A percentile compares a stretch with the other conserved stretches of the same genome.
Conservation (phyloP, 2,329 filamentous ascomycete genomes). For the Helicocarpus griseus region DNA sequence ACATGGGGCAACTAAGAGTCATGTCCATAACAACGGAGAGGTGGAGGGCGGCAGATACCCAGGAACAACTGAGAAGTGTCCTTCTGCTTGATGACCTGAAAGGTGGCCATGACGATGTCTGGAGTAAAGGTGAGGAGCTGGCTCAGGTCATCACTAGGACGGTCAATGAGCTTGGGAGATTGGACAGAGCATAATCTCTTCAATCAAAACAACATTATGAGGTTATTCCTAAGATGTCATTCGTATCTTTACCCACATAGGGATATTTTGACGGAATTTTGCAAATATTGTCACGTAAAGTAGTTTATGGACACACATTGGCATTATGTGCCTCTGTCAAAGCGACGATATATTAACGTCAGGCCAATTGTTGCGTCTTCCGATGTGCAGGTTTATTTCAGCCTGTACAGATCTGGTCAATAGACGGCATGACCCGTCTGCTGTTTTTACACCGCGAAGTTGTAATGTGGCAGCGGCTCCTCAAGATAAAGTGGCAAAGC, state of each 20-base stretch:
- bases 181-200: constrained; percentile 3
- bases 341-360: too few species aligned
- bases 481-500: too few species aligned
- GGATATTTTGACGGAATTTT: neutral
- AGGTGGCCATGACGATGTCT: constrained; percentile 34
- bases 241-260: neutral
- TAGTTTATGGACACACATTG: too few species aligned
- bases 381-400: too few species aligned
- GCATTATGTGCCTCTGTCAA: too few species aligned
- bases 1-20: constrained; percentile 25
- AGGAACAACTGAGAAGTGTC: constrained; percentile 30
- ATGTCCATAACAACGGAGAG: constrained; percentile 44
- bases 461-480: too few species aligned
- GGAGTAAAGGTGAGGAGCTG: constrained; percentile 31
- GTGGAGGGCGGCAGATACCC: constrained; percentile 36
- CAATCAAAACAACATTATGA: neutral
- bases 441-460: too few species aligned
- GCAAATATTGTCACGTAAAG: neutral
- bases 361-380: too few species aligned
- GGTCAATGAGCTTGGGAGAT: constrained; percentile 20
- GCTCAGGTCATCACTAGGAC: constrained; percentile 27
- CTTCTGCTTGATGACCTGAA: constrained; percentile 28
- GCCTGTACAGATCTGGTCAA: too few species aligned
- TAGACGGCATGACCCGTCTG: too few species aligned
- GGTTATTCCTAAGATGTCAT: too few species aligned